Conservation (phyloP, 148 eudicot species). For the Rheum nobile region DNA sequence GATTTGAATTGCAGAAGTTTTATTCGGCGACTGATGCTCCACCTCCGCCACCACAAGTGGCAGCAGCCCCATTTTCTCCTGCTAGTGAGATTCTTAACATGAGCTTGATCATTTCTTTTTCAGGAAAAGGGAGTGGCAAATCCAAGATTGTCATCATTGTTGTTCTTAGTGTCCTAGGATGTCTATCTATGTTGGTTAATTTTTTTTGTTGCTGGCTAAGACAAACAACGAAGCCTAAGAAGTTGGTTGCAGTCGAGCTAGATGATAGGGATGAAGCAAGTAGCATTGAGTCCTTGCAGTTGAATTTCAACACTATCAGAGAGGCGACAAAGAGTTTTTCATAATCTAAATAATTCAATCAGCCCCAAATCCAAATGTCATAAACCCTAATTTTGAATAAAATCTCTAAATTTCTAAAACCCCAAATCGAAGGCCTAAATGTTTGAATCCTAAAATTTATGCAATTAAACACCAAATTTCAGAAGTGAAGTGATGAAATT, state of each 20-base stretch:
- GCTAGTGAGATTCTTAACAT: not conserved
- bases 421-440: too few relatives aligned
- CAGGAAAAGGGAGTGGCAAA: not conserved
- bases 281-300: not conserved
- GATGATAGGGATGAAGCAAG: not conserved
- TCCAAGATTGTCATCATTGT: not conserved
- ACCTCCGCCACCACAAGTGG: not conserved
- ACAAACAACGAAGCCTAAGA: not conserved
- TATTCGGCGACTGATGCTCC: not conserved
- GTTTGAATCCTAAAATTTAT: too few relatives aligned
- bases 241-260: not conserved
- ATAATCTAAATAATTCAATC: too few relatives aligned
- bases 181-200: not conserved
- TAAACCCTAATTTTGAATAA: too few relatives aligned
- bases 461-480: too few relatives aligned
- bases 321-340: slow-evolving; percentile 41
- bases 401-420: too few relatives aligned
- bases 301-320: slow-evolving; percentile 10
- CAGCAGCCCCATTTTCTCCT: not conserved
- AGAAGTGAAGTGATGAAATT: too few relatives aligned
- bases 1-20: not conserved
- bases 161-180: not conserved
- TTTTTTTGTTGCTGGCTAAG: not conserved
- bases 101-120: not conserved
- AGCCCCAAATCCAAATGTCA: too few relatives aligned